Evolutionary conservation across 345 rosid genomes (phyloP).

Genomic region (thale cress (Arabidopsis thaliana)): DNA sequence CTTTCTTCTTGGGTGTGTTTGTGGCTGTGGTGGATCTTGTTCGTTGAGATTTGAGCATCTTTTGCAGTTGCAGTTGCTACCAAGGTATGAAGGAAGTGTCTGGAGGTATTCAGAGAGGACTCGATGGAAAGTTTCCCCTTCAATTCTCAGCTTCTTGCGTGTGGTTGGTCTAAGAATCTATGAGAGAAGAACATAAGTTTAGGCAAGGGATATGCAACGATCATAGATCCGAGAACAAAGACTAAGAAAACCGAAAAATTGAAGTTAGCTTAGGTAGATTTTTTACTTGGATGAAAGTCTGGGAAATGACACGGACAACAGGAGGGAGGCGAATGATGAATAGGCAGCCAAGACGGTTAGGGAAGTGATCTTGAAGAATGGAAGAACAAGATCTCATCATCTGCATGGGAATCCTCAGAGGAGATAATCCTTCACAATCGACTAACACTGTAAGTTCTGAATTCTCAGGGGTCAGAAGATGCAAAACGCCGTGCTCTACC

Average conservation of each 20-base stretch:
- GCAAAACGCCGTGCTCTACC: slow-evolving; percentile 80
- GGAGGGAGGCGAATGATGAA: slow-evolving; percentile 90
- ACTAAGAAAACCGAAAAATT: not conserved
- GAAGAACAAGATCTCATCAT: slow-evolving; percentile 83
- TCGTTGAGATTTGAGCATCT: slow-evolving; percentile 55
- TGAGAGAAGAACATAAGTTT: slow-evolving; percentile 27
- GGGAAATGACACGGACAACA: slow-evolving; percentile 80
- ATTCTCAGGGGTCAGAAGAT: slow-evolving; percentile 60
- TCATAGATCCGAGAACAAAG: not conserved
- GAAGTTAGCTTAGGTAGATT: slow-evolving; percentile 11
- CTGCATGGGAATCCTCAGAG: slow-evolving; percentile 90
- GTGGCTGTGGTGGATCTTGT: slow-evolving; percentile 27
- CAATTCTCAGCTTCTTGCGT: slow-evolving; percentile 81
- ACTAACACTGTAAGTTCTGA: slow-evolving; percentile 79
- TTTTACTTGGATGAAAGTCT: slow-evolving; percentile 85
- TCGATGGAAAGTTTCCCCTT: slow-evolving; percentile 65
- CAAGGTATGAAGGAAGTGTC: slow-evolving; percentile 82
- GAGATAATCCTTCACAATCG: slow-evolving; percentile 90
- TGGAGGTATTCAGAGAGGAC: slow-evolving; percentile 68
- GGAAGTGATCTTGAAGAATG: slow-evolving; percentile 89
- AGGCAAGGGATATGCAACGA: slow-evolving; percentile 9
- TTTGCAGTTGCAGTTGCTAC: slow-evolving; percentile 74
- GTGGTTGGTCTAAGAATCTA: slow-evolving; percentile 84
- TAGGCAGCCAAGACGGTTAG: slow-evolving; percentile 80
- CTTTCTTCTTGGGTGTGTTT: slow-evolving; percentile 38